A percentile compares a stretch with the other conserved stretches of the same genome.
phyloP scores from a whole-genome alignment of 2,329 filamentous ascomycete species.

The Aspergillus pseudonomiae region DNA sequence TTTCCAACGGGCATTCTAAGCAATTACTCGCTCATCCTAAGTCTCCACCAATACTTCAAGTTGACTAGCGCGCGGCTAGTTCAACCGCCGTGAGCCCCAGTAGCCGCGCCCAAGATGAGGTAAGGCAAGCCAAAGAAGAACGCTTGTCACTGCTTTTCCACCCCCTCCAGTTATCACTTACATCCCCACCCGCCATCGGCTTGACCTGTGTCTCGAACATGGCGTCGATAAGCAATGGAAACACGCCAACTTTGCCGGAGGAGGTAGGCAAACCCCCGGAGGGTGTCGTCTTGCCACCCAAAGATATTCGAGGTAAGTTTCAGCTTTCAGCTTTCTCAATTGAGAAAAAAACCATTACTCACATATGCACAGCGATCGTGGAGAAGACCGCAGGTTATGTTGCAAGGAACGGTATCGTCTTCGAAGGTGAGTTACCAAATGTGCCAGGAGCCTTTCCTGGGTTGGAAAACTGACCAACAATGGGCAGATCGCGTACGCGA shows the following conservation, averaged over 20 bases:
- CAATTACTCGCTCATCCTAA: neutral
- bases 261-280: constrained; percentile 76
- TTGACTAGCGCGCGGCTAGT: constrained; percentile 3
- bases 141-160: neutral
- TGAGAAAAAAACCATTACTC: constrained; percentile 15
- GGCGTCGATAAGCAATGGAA: constrained; percentile 46
- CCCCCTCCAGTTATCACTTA: neutral
- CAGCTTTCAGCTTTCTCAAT: neutral
- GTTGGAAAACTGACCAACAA: neutral
- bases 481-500: constrained; percentile 72
- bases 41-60: neutral
- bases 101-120: constrained; percentile 4
- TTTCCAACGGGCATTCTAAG: neutral
- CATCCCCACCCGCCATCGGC: neutral
- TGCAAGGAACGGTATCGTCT: constrained; percentile 65
- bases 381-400: constrained; percentile 96
- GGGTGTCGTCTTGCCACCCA: constrained; percentile 82
- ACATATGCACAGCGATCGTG: constrained; percentile 61
- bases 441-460: neutral
- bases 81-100: neutral
- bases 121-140: constrained; percentile 8
- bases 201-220: constrained; percentile 29
- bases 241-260: constrained; percentile 46
- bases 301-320: constrained; percentile 70
- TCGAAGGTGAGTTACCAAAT: constrained; percentile 59